Evolutionary conservation across 768 basidiomycete species (phyloP).

Genomic region (Symmetrospora coprosmae): DNA sequence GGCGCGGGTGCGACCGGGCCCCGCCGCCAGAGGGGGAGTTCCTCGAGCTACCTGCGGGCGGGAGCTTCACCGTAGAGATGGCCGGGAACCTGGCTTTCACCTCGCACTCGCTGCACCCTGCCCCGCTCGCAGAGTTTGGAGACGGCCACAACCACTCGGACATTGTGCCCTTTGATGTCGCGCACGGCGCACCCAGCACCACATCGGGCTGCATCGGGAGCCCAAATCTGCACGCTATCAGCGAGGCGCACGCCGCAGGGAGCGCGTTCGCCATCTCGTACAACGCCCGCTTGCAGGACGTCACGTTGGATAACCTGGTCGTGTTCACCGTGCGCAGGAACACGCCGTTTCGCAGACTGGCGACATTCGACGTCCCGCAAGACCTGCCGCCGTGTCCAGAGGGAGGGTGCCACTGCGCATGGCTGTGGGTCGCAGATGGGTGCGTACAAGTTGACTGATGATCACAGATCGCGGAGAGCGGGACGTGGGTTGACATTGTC

Average conservation of each 20-base stretch:
- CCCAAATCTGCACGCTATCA: not conserved
- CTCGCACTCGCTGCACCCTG: not conserved
- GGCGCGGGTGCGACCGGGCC: not conserved
- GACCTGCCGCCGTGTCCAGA: slow-evolving; percentile 5
- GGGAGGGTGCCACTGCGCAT: slow-evolving; percentile 5
- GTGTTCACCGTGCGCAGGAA: slow-evolving; percentile 1
- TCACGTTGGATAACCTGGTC: slow-evolving; percentile 1
- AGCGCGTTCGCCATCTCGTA: slow-evolving; percentile 8
- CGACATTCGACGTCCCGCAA: not conserved
- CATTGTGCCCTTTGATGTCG: not conserved
- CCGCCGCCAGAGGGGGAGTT: not conserved
- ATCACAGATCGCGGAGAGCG: too few relatives aligned
- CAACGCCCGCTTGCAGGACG: not conserved
- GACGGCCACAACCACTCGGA: not conserved
- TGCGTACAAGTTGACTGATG: too few relatives aligned
- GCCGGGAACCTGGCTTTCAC: not conserved
- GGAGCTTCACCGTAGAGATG: not conserved
- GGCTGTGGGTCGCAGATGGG: slow-evolving; percentile 1
- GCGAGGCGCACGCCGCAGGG: not conserved
- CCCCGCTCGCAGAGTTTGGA: not conserved
- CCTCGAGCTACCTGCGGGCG: not conserved
- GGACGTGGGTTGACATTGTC: too few relatives aligned
- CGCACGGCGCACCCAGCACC: not conserved
- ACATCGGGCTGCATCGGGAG: not conserved
- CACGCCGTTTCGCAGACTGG: slow-evolving; percentile 1